Evolutionary conservation across 257 asterid genomes (phyloP).

Genomic region (Solanum etuberosum): DNA sequence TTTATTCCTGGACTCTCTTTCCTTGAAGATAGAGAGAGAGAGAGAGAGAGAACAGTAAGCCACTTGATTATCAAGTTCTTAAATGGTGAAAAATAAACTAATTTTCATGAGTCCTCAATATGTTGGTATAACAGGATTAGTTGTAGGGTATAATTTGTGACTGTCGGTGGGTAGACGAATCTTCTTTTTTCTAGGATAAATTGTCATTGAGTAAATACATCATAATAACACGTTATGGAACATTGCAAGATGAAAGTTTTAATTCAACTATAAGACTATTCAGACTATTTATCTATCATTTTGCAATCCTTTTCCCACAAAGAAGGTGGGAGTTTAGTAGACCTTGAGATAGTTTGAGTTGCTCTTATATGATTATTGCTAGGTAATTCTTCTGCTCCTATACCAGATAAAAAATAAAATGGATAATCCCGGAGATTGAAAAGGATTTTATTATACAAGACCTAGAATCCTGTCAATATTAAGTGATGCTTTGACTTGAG

Average conservation of each 20-base stretch:
- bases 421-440: not conserved
- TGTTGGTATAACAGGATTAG: not conserved
- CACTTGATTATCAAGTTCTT: not conserved
- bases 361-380: not conserved
- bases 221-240: not conserved
- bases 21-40: conserved; percentile 28
- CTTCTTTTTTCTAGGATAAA: not conserved
- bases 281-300: not conserved
- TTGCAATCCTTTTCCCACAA: not conserved
- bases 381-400: not conserved
- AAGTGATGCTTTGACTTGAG: not conserved
- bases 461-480: not conserved
- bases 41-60: not conserved
- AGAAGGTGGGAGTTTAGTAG: not conserved
- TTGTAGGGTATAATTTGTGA: not conserved
- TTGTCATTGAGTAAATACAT: not conserved
- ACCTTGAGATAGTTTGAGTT: not conserved
- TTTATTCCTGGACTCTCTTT: conserved; percentile 36
- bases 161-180: not conserved
- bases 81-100: not conserved
- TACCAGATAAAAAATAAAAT: not conserved
- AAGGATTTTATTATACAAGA: not conserved
- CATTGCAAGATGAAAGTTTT: not conserved
- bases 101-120: not conserved
- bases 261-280: not conserved